Base-by-base conservation (phyloP, 2,329 filamentous ascomycete genomes). In the Scytalidium lignicola region DNA sequence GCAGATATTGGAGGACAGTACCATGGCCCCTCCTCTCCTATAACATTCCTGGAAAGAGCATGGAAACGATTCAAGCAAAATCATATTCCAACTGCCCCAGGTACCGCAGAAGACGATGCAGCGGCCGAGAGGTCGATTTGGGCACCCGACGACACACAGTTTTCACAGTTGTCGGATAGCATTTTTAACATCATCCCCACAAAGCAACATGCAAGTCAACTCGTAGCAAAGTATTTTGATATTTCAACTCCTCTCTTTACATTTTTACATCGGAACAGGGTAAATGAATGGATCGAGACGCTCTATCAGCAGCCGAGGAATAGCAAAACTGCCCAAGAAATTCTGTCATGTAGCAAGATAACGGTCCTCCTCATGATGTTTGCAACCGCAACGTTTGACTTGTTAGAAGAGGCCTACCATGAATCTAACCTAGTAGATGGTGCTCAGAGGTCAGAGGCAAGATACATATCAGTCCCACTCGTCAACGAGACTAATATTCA, bases 161-260 rank as follows among this genome's bases (percentile, higher is more conserved):
- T 26, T 26, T 10, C 23, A 26, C 23, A 26, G 23, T 10, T 26
- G 10, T 26, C 23, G 23, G 23, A 26, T 26, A 10, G 23, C 6
- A 26, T 26, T 26, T 5, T 26, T 26, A 26, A 26, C 10, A 26
- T 26, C 23, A 26, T 26, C 23, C 23, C 23, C 23, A 26, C 23
- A 10, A 10, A 26, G 23, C 23, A 26, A 26, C 23, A 26, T 26
- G 23, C 23, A 26, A 26, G 6, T 26, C 23, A 26, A 26, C 23
- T 26, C 6, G 23, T 82, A 3, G 67, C 70, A 8, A 66, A 78
- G 6, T 83, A 82, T 47, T 83, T 83, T 53, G 78, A 82, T 43
- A 78, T 78, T 49, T 79, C 77, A 7, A 76, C 80, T 18, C 77
- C 79, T 1, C 82, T 79, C 0, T 80, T 82, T 55, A 72, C 78